A percentile compares a stretch with the other conserved stretches of the same genome.
phyloP scores from a whole-genome alignment of 139 green algal genomes.

The Pleodorina starrii region DNA sequence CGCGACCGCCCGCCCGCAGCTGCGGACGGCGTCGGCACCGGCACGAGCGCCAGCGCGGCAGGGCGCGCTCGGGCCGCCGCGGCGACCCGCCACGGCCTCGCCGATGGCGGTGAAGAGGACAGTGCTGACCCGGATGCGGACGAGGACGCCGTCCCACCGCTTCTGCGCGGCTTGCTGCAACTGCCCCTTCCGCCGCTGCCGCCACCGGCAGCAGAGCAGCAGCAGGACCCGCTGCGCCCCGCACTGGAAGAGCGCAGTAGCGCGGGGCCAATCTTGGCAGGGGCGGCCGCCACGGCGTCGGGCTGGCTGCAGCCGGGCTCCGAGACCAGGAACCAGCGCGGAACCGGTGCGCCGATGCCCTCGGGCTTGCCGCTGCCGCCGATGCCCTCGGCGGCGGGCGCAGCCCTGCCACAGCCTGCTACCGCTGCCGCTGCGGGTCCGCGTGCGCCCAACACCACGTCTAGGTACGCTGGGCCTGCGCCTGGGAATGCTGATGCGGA shows the following conservation, averaged over 20 bases:
- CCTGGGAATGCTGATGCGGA: neutral
- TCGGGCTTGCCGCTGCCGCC: slow-evolving; percentile 20
- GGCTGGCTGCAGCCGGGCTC: no score
- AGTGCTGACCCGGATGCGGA: no score
- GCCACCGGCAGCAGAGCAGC: neutral
- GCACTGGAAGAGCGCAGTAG: neutral
- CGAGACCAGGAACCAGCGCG: neutral
- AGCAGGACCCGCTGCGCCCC: neutral
- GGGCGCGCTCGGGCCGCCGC: no score
- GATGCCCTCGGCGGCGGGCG: neutral
- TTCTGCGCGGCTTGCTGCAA: no score
- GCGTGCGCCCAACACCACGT: neutral
- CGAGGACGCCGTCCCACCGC: no score
- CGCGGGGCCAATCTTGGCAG: neutral
- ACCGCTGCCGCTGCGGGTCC: neutral
- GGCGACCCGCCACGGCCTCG: no score
- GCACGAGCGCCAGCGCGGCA: no score
- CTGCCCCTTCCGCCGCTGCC: neutral
- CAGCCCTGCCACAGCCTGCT: neutral
- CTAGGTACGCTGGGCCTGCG: neutral
- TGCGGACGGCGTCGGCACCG: no score
- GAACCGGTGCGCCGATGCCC: neutral
- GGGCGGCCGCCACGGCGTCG: neutral
- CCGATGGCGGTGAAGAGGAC: no score
- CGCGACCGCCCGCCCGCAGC: neutral